Evolutionary conservation across 352 stramenopile genomes (phyloP).

Genomic region (Phytophthora brassicae): DNA sequence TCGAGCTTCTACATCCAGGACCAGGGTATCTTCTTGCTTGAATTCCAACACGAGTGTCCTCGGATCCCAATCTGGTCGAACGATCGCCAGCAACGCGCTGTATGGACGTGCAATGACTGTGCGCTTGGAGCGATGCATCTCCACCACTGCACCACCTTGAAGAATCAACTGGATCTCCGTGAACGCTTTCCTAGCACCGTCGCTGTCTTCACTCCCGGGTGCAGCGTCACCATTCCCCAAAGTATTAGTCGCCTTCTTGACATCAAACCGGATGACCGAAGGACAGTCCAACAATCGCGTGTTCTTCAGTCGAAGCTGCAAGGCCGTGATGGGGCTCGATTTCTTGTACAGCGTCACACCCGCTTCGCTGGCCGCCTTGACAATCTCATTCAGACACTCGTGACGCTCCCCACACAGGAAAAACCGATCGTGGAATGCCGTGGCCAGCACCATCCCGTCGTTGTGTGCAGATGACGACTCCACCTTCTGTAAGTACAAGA

Average conservation of each 20-base stretch:
- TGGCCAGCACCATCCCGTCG: constrained; percentile 63
- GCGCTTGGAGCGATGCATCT: constrained; percentile 63
- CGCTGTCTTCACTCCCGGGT: constrained; percentile 19
- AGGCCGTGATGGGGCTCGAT: constrained; percentile 42
- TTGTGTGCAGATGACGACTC: constrained; percentile 44
- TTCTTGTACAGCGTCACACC: constrained; percentile 45
- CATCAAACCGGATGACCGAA: constrained; percentile 67
- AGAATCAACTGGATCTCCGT: constrained; percentile 71
- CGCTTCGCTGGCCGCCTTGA: constrained; percentile 41
- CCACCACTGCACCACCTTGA: constrained; percentile 55
- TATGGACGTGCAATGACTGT: constrained; percentile 64
- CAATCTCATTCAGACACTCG: constrained; percentile 64
- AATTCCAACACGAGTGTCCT: constrained; percentile 71
- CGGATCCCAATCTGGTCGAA: constrained; percentile 56
- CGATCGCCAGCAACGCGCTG: constrained; percentile 46
- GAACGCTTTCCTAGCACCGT: constrained; percentile 38
- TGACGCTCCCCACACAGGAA: constrained; percentile 64
- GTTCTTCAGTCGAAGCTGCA: constrained; percentile 63
- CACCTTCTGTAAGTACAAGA: constrained; percentile 55
- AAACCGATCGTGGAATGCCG: constrained; percentile 63
- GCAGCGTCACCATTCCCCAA: constrained; percentile 19
- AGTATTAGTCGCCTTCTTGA: constrained; percentile 39
- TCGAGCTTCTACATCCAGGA: constrained; percentile 52
- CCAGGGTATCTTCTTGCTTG: constrained; percentile 52
- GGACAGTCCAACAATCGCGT: constrained; percentile 56